phyloP scores from a whole-genome alignment of 2,329 filamentous ascomycete genomes.

The Aspergillus sp. region DNA sequence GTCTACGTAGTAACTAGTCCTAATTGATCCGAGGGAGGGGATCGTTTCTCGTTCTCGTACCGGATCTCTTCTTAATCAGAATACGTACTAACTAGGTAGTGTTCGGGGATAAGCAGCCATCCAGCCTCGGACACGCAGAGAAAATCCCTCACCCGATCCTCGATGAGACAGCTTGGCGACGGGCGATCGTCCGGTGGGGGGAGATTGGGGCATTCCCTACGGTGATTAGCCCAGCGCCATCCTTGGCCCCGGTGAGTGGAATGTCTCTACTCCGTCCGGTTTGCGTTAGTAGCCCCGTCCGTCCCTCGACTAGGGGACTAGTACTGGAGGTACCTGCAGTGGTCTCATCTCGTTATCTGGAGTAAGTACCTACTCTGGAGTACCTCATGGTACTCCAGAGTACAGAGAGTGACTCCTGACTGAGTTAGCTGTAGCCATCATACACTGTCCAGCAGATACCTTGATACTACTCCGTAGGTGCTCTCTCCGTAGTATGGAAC shows the following conservation, averaged over 20 bases:
- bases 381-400: too few relatives aligned
- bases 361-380: not conserved
- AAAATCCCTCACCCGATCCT: constrained; percentile 37
- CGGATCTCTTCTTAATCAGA: too few relatives aligned
- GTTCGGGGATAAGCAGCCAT: not conserved
- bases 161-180: constrained; percentile 30
- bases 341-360: not conserved
- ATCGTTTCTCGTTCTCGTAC: too few relatives aligned
- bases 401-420: too few relatives aligned
- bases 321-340: constrained; percentile 34
- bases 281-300: constrained; percentile 12
- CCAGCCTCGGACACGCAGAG: not conserved
- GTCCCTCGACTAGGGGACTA: constrained; percentile 11
- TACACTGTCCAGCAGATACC: too few relatives aligned
- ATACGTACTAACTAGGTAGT: not conserved
- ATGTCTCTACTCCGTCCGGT: constrained; percentile 19
- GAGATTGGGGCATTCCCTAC: constrained; percentile 8
- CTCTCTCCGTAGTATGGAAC: too few relatives aligned
- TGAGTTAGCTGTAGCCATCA: too few relatives aligned
- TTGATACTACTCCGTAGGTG: too few relatives aligned
- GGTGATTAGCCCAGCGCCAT: not conserved
- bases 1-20: too few relatives aligned
- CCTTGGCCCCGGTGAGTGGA: constrained; percentile 11
- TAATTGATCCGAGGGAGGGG: too few relatives aligned
- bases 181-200: constrained; percentile 33